Percentiles rank a stretch among this genome's conserved stretches.
These are phyloP conservation scores for Funneliformis geosporum DNA, from an alignment of 192 early-diverging fungal species.

Conservation along the genomic window DNA sequence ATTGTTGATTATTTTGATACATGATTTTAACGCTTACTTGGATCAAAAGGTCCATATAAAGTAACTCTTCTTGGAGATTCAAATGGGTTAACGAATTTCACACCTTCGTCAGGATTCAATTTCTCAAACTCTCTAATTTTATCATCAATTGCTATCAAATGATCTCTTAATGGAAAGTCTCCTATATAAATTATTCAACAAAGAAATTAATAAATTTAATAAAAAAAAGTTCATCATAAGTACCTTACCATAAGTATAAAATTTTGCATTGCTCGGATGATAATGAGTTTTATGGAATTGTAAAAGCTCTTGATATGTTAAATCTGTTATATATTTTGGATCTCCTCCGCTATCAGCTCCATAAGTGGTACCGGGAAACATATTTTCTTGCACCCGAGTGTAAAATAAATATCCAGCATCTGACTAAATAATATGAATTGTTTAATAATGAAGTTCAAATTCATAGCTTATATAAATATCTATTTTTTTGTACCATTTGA, in stretches of 20 bases:
- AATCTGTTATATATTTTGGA: constrained; percentile 80
- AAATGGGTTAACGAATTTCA: constrained; percentile 59
- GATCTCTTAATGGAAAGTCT: constrained; percentile 73
- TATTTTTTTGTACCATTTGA: constrained; percentile 41
- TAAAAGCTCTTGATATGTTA: constrained; percentile 81
- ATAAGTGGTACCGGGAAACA: constrained; percentile 87
- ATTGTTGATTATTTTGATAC: background rate
- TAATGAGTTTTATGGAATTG: constrained; percentile 85
- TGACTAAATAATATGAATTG: constrained; percentile 47
- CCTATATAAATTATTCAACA: constrained; percentile 35
- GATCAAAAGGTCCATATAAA: constrained; percentile 66
- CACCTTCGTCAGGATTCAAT: constrained; percentile 46
- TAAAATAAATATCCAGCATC: constrained; percentile 82
- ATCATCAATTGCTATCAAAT: constrained; percentile 67
- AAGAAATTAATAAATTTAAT: background rate
- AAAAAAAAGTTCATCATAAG: background rate
- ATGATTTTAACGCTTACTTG: constrained; percentile 51
- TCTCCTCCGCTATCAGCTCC: constrained; percentile 87
- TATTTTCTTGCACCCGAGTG: constrained; percentile 71
- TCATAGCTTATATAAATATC: background rate
- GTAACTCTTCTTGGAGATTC: constrained; percentile 48
- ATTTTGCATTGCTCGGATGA: constrained; percentile 89
- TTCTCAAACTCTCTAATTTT: constrained; percentile 61
- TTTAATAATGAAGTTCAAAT: background rate
- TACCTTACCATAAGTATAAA: constrained; percentile 82